phyloP scores from a whole-genome alignment of 1,284 basidiomycete genomes.

The Pholiota adiposa region DNA sequence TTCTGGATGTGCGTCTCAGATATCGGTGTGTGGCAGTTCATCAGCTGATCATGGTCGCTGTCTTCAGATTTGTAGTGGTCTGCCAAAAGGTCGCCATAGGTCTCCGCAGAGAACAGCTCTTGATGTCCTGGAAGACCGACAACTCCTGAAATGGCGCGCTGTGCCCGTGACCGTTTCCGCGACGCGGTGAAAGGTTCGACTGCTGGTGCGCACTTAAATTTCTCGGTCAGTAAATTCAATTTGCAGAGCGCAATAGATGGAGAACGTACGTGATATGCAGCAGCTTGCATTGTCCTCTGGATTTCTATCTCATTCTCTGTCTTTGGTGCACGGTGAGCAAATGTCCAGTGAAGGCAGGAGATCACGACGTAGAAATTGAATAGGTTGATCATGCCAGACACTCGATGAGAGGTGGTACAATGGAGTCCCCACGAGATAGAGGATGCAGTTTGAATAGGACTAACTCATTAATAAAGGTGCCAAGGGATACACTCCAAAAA shows the following conservation, averaged over 20 bases:
- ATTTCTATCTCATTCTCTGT: constrained; percentile 47
- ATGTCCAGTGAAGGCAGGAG: constrained; percentile 18
- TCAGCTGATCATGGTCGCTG: constrained; percentile 32
- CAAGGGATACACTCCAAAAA: too few relatives aligned
- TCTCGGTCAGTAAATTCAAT: not conserved
- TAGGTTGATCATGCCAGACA: constrained; percentile 12
- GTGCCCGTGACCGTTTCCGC: constrained; percentile 48
- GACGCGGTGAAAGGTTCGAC: constrained; percentile 51
- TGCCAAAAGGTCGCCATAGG: constrained; percentile 34
- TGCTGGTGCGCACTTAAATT: constrained; percentile 48
- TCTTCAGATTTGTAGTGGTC: constrained; percentile 12
- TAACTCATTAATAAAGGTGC: too few relatives aligned
- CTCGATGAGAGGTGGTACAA: not conserved
- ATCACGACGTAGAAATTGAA: constrained; percentile 14
- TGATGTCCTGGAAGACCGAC: constrained; percentile 46
- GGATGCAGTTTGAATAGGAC: not conserved
- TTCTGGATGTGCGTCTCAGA: constrained; percentile 49
- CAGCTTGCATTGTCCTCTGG: constrained; percentile 48
- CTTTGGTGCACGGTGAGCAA: constrained; percentile 46
- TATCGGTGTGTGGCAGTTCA: constrained; percentile 48
- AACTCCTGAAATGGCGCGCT: constrained; percentile 45
- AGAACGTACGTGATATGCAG: constrained; percentile 52
- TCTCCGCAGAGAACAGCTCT: constrained; percentile 45
- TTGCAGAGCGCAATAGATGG: not conserved
- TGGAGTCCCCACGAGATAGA: not conserved